Percentiles rank a stretch among this genome's conserved stretches.
Evolutionary conservation across 140 eudicot genomes (phyloP).

Genomic region (Stevia rebaudiana): DNA sequence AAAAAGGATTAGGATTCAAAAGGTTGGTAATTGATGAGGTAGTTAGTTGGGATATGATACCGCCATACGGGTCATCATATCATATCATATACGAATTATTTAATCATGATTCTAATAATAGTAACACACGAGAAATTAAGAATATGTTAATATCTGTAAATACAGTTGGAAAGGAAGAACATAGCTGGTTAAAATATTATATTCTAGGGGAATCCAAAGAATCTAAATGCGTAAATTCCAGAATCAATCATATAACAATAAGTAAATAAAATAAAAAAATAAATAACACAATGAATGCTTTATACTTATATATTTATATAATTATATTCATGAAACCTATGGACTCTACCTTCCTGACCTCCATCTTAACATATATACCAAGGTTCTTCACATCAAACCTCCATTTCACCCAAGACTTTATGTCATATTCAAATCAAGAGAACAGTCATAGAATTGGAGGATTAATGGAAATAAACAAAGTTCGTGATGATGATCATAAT

Average conservation of each 20-base stretch:
- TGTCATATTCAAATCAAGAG: conserved; percentile 35
- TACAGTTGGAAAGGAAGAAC: not conserved
- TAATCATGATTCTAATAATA: not conserved
- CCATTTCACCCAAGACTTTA: not conserved
- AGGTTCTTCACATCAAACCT: not conserved
- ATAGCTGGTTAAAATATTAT: too few relatives aligned
- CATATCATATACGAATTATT: not conserved
- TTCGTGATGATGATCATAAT: conserved; percentile 5
- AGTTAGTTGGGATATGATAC: too few relatives aligned
- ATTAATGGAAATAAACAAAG: conserved; percentile 41
- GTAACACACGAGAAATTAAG: too few relatives aligned
- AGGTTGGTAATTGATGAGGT: too few relatives aligned
- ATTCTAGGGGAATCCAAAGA: not conserved
- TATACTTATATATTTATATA: conserved; percentile 58
- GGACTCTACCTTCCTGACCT: conserved; percentile 29
- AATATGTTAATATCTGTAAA: not conserved
- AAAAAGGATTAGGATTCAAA: not conserved
- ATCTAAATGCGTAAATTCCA: not conserved
- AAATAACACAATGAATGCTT: not conserved
- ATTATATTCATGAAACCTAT: conserved; percentile 26
- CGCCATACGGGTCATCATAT: too few relatives aligned
- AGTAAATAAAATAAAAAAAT: too few relatives aligned
- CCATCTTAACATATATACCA: conserved; percentile 28
- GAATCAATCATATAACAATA: not conserved
- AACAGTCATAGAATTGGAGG: conserved; percentile 12